Base-by-base conservation (phyloP, 495 filamentous ascomycete genomes). In the Massariosphaeria phaeospora region DNA sequence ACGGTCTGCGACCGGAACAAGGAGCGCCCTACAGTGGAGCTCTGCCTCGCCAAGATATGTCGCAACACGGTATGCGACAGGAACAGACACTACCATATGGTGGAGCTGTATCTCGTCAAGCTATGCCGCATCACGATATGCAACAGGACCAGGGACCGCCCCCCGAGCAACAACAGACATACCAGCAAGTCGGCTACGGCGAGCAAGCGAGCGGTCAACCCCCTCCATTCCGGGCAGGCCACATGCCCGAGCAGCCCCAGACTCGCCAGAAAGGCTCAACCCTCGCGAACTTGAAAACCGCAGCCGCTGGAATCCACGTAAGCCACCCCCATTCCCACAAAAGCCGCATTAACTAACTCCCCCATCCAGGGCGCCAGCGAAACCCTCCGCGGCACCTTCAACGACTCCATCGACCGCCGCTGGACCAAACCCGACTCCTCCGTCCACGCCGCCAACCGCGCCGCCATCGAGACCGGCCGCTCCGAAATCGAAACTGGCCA, bases 261-360 rank as follows among this genome's bases (percentile, higher is more conserved):
- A 15, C 43, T 11, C 34, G 6, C 33, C 42, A 56, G 40, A 54
- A 61, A 25, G n/a, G 11, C 9, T 44, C 48, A 13, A 63, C 60
- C n/a, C 30, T 63, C 11, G 43, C 48, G 15, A 63, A 63, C 24
- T 29, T 63, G 25, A 63, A 63, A 27, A 55, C 49, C 25, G 60
- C 60, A 11, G 60, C 60, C 15, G 60, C 60, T 0, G 60, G 60
- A 23, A 54, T 63, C 23, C 60, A 63, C 48, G 60, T 63, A 55
- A 54, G 60, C 20, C 2, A 5, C n/a, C 12, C 36, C 15, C 25
- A 26, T 33, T 23, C 53, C 11, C 1, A 26, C 13, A n/a, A 27
- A 15, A 7, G 11, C 1, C 23, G 13, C 33, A 10, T 40, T 24
- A 33, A 45, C 39, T 1, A 13, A 27, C 2, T 3, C 23, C 20